Base-by-base conservation (phyloP, 768 basidiomycete species). In the Vishniacozyma victoriae region DNA sequence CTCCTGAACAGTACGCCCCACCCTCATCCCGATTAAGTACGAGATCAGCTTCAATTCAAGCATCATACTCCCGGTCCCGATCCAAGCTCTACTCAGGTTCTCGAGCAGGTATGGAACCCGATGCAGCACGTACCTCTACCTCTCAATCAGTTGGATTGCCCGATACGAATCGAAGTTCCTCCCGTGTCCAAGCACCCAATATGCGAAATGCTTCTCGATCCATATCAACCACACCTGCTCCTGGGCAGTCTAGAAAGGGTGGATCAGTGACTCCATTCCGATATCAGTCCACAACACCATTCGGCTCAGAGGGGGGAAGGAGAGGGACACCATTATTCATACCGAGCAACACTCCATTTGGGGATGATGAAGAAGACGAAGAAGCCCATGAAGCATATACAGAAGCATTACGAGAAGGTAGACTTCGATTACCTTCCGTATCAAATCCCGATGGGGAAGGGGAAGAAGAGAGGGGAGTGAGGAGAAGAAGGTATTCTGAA, bases 341-440 rank as follows among this genome's bases (percentile, higher is more conserved):
- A 22, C 44, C 57, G 5, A 27, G 54, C 14, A 59, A 58, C 27
- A 68, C 68, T n/a, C 65, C 68, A 6, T 63, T 67, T 27, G 69
- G 57, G 6, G 59, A 58, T 13, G 68, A 67, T 22, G 64, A 68
- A 23, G 69, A 71, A 24, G 59, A 64, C 36, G 67, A 69, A 48
- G 65, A 68, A 41, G 67, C 60, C 4, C 66, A 72, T 41, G 52
- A 64, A 24, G 53, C 50, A 2, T 64, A 64, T 46, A 50, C 50
- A 23, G 55, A 53, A 18, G 64, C 57, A 7, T 35, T 68, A 14
- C 33, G 68, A 50, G 53, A 59, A 44, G 62, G 59, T 15, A 46
- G 55, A 52, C 37, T 52, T 38, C 40, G 64, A 41, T 41, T 59
- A 41, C 65, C 61, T 15, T 50, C 45, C 24, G 58, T 64, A 15